Conservation (phyloP, 176 grass and related monocot genomes). For the Musa acuminata region DNA sequence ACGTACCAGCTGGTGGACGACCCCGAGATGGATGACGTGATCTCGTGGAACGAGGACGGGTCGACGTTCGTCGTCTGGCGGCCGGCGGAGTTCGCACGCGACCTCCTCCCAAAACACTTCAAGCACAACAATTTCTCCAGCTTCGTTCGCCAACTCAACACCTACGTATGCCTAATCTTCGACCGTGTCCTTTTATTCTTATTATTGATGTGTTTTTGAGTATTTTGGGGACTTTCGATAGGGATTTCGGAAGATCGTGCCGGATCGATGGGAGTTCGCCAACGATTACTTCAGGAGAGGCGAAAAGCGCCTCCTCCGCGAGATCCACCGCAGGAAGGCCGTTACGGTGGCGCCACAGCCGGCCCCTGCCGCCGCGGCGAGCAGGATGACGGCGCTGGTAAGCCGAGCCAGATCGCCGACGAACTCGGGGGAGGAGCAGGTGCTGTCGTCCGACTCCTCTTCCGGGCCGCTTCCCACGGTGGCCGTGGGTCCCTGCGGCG, state of each 20-base stretch:
- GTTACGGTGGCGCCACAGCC: neutral
- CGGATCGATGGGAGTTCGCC: slow-evolving; percentile 20
- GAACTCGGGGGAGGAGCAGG: slow-evolving; percentile 9
- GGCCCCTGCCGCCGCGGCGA: too few species aligned
- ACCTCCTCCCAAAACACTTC: slow-evolving; percentile 90
- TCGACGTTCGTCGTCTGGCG: slow-evolving; percentile 82
- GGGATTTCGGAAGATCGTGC: slow-evolving; percentile 15
- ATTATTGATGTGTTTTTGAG: neutral
- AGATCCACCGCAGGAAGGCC: slow-evolving; percentile 12
- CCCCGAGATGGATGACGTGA: slow-evolving; percentile 63
- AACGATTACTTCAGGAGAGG: slow-evolving; percentile 17
- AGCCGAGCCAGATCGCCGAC: neutral
- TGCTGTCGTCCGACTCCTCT: slow-evolving; percentile 13
- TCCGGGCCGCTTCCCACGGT: neutral
- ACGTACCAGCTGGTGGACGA: slow-evolving; percentile 91
- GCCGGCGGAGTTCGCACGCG: slow-evolving; percentile 72
- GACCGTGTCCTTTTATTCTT: neutral
- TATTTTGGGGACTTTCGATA: neutral
- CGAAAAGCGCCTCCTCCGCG: slow-evolving; percentile 10
- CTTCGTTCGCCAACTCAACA: slow-evolving; percentile 96
- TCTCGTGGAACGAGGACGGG: slow-evolving; percentile 79
- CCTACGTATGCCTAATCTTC: slow-evolving; percentile 36
- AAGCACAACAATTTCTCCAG: slow-evolving; percentile 99
- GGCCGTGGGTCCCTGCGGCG: too few species aligned
- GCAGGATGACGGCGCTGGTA: too few species aligned